Evolutionary conservation across 2,329 filamentous ascomycete genomes (phyloP).

Genomic region (Pseudogymnoascus sp.): DNA sequence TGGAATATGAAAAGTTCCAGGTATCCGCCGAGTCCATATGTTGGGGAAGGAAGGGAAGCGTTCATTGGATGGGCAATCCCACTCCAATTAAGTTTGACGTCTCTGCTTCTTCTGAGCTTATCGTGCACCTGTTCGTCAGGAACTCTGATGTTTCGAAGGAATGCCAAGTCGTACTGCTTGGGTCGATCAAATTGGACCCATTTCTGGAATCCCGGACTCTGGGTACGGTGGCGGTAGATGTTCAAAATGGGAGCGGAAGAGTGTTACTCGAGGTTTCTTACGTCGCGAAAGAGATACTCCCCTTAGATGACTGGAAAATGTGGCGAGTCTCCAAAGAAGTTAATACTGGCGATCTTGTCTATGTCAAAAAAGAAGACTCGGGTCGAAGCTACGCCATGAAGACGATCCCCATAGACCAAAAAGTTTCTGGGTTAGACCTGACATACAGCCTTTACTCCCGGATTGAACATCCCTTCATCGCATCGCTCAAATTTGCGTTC

Average conservation of each 20-base stretch:
- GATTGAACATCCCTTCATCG: constrained; percentile 98
- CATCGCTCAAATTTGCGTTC: constrained; percentile 94
- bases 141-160: constrained; percentile 79
- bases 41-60: constrained; percentile 78
- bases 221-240: constrained; percentile 78
- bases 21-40: constrained; percentile 97
- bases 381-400: constrained; percentile 93
- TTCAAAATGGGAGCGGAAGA: constrained; percentile 78
- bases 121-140: constrained; percentile 61
- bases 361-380: constrained; percentile 79
- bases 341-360: background rate
- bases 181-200: constrained; percentile 80
- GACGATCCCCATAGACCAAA: constrained; percentile 92
- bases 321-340: background rate
- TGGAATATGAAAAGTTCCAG: constrained; percentile 96
- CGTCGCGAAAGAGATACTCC: constrained; percentile 59
- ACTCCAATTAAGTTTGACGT: constrained; percentile 99
- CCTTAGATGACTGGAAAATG: constrained; percentile 82
- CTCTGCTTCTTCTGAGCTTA: constrained; percentile 79
- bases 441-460: constrained; percentile 89
- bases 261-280: constrained; percentile 89
- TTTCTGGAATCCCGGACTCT: constrained; percentile 72
- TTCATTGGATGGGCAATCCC: constrained; percentile 81
- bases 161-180: constrained; percentile 90
- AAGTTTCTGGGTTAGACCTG: constrained; percentile 91